phyloP scores from a whole-genome alignment of 2,329 filamentous ascomycete genomes.

The Pyrenophora seminiperda region DNA sequence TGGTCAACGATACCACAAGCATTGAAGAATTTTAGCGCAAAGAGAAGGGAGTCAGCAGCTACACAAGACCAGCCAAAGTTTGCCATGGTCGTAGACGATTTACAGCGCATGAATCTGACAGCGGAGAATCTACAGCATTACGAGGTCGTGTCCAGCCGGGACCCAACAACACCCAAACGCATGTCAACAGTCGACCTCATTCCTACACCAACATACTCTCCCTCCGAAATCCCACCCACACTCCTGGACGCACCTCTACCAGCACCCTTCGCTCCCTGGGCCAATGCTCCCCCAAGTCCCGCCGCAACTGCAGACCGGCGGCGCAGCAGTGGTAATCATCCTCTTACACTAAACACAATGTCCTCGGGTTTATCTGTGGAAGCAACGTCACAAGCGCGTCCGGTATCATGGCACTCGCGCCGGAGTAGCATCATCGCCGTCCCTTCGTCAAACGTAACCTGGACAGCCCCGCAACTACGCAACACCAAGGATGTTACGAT shows the following conservation, averaged over 20 bases:
- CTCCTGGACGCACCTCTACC: slow-evolving; percentile 21
- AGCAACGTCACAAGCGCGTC: slow-evolving; percentile 19
- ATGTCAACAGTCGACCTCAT: slow-evolving; percentile 21
- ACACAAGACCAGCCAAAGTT: slow-evolving; percentile 18
- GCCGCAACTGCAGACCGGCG: slow-evolving; percentile 20
- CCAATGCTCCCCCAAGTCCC: slow-evolving; percentile 27
- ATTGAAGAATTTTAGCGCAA: slow-evolving; percentile 28
- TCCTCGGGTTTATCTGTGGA: slow-evolving; percentile 13
- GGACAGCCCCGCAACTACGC: slow-evolving; percentile 12
- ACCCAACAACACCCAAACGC: slow-evolving; percentile 10
- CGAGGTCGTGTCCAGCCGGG: slow-evolving; percentile 13
- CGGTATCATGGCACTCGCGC: slow-evolving; percentile 21
- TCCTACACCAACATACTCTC: slow-evolving; percentile 32
- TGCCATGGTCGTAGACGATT: slow-evolving; percentile 15
- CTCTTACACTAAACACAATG: slow-evolving; percentile 15
- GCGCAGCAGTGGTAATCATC: slow-evolving; percentile 20
- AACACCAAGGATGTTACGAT: background rate
- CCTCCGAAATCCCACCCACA: slow-evolving; percentile 17
- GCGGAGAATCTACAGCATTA: slow-evolving; percentile 19
- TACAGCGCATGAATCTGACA: slow-evolving; percentile 21
- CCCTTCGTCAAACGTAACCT: slow-evolving; percentile 7
- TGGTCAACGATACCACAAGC: slow-evolving; percentile 34
- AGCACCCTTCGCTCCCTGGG: slow-evolving; percentile 32
- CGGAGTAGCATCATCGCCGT: slow-evolving; percentile 5
- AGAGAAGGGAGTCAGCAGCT: slow-evolving; percentile 22